Evolutionary conservation across 139 green algal species (phyloP), one percentile per base, ranked within the genome.

Genomic region (Spirogloea muscicola): DNA sequence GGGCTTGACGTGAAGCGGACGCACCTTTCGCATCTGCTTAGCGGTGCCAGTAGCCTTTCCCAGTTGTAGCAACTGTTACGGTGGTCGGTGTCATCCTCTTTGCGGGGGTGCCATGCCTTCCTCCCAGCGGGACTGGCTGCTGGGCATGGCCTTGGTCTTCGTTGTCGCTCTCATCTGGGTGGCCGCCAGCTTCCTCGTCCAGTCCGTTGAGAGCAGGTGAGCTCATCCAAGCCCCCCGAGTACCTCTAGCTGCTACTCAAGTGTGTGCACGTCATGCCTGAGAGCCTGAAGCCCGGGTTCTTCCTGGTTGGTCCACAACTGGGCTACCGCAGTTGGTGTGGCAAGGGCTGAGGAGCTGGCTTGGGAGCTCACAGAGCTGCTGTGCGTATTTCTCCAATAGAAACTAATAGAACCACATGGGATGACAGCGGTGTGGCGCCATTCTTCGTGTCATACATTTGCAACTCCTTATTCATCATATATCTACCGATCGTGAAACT

Each of bases 371-470:
- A 29, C 38, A 43, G 55, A 27, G 37, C 52, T n/a, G n/a, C n/a
- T n/a, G n/a, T n/a, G n/a, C n/a, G n/a, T n/a, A n/a, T n/a, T n/a
- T n/a, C n/a, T n/a, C n/a, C n/a, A n/a, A n/a, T n/a, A n/a, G n/a
- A n/a, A n/a, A n/a, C n/a, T n/a, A n/a, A n/a, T n/a, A n/a, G n/a
- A n/a, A n/a, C n/a, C n/a, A n/a, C n/a, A n/a, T n/a, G n/a, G 48
- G 3, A 69, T 13, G 69, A 55, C 21, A 34, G 16, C 10, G 90
- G 91, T 13, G 58, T 94, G 13, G 61, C 86, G 18, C 86, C 91
- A 2, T 87, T 93, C 4, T 57, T 95, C 38, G 77, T 97, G 1
- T 95, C 91, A 0, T 96, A 92, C 81, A 86, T 96, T 9, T 88
- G 90, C 38, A 96, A 94, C 72, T 87, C 82, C 31, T 62, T 96